Evolutionary conservation across 495 filamentous ascomycete genomes (phyloP).

Genomic region (Tuber umbilicatum): DNA sequence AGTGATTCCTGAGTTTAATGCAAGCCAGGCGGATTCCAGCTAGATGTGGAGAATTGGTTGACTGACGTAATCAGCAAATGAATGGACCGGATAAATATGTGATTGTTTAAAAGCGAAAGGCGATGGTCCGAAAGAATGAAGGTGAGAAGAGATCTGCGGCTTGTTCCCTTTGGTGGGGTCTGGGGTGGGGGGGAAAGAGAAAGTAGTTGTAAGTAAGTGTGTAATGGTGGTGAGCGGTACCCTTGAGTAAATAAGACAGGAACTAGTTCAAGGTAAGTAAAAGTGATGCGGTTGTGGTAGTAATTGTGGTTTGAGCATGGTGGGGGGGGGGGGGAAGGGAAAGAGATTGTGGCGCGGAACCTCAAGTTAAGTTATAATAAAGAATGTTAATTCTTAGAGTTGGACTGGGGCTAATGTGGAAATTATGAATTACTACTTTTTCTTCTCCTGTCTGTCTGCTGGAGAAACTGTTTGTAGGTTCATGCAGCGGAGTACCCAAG

Average conservation of each 20-base stretch:
- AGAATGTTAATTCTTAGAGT: constrained; percentile 22
- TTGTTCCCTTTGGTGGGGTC: neutral
- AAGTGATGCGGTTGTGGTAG: neutral
- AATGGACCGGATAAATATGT: constrained; percentile 23
- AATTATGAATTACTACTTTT: constrained; percentile 22
- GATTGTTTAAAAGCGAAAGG: constrained; percentile 21
- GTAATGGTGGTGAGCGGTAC: constrained; percentile 2
- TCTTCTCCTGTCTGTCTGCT: constrained; percentile 8
- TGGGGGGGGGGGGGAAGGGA: constrained; percentile 12
- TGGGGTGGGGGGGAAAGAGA: neutral
- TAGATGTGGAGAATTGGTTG: constrained; percentile 34
- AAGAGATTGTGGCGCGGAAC: constrained; percentile 30
- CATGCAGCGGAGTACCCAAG: constrained; percentile 27
- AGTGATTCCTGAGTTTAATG: constrained; percentile 20
- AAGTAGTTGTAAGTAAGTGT: neutral
- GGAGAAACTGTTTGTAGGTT: constrained; percentile 28
- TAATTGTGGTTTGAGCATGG: constrained; percentile 9
- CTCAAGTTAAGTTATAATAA: constrained; percentile 34
- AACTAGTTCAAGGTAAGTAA: neutral
- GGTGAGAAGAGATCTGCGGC: constrained; percentile 10
- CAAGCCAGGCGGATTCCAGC: constrained; percentile 28
- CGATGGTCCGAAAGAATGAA: constrained; percentile 21
- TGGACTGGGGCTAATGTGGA: constrained; percentile 9
- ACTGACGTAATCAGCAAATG: constrained; percentile 30
- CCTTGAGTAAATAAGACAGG: constrained; percentile 1